Evolutionary conservation across 2,329 filamentous ascomycete species (phyloP).

Genomic region (Fusarium equiseti): DNA sequence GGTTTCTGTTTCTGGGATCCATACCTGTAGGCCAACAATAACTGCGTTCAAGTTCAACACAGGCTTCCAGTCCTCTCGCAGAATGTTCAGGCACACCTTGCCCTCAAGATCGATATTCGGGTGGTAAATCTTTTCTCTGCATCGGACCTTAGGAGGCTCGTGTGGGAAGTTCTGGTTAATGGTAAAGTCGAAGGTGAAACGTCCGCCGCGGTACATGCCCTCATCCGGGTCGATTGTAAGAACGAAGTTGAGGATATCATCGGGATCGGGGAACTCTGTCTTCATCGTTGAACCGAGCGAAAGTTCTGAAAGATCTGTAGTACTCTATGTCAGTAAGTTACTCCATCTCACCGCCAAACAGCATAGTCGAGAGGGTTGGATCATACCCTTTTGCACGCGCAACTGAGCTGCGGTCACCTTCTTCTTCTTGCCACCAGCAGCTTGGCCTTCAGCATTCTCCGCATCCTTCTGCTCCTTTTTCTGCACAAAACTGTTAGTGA

Average conservation of each 20-base stretch:
- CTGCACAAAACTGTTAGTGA: slow-evolving; percentile 60
- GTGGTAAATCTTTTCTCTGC: slow-evolving; percentile 98
- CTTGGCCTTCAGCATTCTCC: slow-evolving; percentile 80
- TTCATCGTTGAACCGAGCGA: slow-evolving; percentile 84
- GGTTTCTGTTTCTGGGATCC: slow-evolving; percentile 4
- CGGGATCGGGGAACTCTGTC: slow-evolving; percentile 82
- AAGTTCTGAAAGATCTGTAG: slow-evolving; percentile 81
- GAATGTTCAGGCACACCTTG: slow-evolving; percentile 97
- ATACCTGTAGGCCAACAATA: slow-evolving; percentile 89
- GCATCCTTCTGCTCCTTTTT: slow-evolving; percentile 98
- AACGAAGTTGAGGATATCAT: slow-evolving; percentile 87
- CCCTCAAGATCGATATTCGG: slow-evolving; percentile 98
- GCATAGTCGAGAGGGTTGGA: background rate
- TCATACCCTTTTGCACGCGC: slow-evolving; percentile 90
- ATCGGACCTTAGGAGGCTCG: slow-evolving; percentile 97
- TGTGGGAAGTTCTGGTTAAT: slow-evolving; percentile 97
- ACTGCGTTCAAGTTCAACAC: slow-evolving; percentile 97
- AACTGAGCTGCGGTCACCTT: slow-evolving; percentile 97
- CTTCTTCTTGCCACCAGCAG: slow-evolving; percentile 88
- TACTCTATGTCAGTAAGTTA: slow-evolving; percentile 16
- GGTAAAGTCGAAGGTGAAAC: slow-evolving; percentile 89
- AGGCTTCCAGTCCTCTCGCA: slow-evolving; percentile 98
- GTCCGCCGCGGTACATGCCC: slow-evolving; percentile 87
- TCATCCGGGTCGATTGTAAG: slow-evolving; percentile 88
- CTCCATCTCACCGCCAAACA: background rate